Evolutionary conservation across 140 eudicot species (phyloP).

Genomic region (Erigeron philadelphicus): DNA sequence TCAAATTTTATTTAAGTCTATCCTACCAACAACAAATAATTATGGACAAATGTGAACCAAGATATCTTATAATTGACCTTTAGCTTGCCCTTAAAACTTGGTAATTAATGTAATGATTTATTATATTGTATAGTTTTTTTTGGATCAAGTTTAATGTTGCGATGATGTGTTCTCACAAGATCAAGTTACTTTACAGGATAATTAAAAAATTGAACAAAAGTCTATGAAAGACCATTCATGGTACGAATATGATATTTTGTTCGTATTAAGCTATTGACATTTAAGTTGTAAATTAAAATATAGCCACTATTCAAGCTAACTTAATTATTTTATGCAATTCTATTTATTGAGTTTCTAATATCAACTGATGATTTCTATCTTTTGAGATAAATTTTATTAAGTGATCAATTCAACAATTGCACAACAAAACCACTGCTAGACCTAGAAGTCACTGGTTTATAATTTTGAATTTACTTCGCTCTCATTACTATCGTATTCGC

Average conservation of each 20-base stretch:
- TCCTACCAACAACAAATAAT: conserved; percentile 21
- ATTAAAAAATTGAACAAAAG: conserved; percentile 1
- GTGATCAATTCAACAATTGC: no score
- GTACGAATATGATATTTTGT: conserved; percentile 9
- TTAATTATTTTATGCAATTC: no score
- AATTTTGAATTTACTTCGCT: no score
- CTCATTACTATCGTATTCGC: no score
- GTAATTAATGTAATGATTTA: conserved; percentile 16
- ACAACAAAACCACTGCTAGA: no score
- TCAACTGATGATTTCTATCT: no score
- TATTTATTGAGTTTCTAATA: no score
- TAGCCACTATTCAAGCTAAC: no score
- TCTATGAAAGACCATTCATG: conserved; percentile 6
- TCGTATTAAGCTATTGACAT: background rate
- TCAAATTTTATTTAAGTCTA: conserved; percentile 13
- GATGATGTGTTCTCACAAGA: background rate
- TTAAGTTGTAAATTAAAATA: background rate
- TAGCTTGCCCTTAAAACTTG: conserved; percentile 18
- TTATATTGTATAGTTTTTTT: background rate
- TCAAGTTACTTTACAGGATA: background rate
- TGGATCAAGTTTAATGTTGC: background rate
- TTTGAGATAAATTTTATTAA: no score
- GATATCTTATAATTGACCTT: conserved; percentile 15
- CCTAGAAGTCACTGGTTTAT: no score
- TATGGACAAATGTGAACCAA: conserved; percentile 23